Percentiles rank a stretch among this genome's conserved stretches.
Conservation (phyloP, 768 basidiomycete genomes). For the Trametes maxima region DNA sequence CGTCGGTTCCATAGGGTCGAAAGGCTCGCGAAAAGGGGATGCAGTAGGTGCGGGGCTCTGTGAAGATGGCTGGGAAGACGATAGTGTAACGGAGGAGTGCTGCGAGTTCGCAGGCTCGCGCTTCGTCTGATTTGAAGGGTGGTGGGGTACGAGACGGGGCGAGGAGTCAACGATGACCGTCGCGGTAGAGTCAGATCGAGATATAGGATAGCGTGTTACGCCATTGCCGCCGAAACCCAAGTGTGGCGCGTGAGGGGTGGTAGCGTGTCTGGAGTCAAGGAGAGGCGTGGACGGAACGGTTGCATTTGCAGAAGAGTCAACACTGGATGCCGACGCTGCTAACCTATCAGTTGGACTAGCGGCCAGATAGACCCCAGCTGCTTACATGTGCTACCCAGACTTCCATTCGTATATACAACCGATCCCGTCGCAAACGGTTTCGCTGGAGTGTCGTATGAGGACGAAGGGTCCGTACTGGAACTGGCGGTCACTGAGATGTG, state of each 20-base stretch:
- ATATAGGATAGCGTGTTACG: conserved; percentile 17
- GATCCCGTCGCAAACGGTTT: background rate
- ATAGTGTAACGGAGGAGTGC: background rate
- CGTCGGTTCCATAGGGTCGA: conserved; percentile 24
- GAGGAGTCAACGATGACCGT: conserved; percentile 16
- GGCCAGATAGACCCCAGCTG: too few relatives aligned
- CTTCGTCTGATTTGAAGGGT: background rate
- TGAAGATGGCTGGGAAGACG: background rate
- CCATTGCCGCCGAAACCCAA: background rate
- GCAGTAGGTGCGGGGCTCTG: background rate
- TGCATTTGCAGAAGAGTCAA: background rate
- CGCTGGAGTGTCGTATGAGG: too few relatives aligned
- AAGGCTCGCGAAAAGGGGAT: conserved; percentile 16
- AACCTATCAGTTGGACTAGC: background rate
- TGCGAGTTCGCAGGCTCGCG: background rate
- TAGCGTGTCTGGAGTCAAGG: background rate
- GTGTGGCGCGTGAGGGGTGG: conserved; percentile 18
- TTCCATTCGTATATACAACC: background rate
- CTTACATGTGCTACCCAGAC: conserved; percentile 5
- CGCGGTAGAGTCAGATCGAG: conserved; percentile 20
- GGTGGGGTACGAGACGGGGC: background rate
- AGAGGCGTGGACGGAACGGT: conserved; percentile 12
- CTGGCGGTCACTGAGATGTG: background rate
- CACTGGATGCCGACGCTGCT: conserved; percentile 9
- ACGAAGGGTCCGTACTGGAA: too few relatives aligned